These are phyloP conservation scores for Saccharomycodes ludwigii DNA, from an alignment of 805 yeast genomes.

Conservation along the genomic window DNA sequence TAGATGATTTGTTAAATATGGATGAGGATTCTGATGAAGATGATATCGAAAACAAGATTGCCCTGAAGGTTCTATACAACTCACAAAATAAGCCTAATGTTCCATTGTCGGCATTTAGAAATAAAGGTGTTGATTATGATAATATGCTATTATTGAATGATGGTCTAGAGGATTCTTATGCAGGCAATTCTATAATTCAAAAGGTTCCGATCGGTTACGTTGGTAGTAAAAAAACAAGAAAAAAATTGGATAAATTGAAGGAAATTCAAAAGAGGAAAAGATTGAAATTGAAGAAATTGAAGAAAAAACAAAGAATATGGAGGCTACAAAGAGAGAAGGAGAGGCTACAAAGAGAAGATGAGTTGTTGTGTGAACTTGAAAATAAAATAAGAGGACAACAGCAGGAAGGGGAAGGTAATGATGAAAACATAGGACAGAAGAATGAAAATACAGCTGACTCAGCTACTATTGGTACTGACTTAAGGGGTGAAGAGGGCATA, in stretches of 20 bases:
- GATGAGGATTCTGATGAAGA: constrained; percentile 75
- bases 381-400: neutral
- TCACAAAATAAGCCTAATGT: constrained; percentile 48
- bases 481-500: no score
- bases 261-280: constrained; percentile 23
- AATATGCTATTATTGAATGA: constrained; percentile 9
- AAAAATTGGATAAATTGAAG: constrained; percentile 24
- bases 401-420: neutral
- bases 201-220: constrained; percentile 25
- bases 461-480: neutral
- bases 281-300: constrained; percentile 21
- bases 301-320: constrained; percentile 22
- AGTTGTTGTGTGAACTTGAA: neutral
- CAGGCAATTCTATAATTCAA: constrained; percentile 16
- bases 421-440: no score
- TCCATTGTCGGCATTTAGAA: constrained; percentile 85
- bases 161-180: constrained; percentile 18
- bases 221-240: constrained; percentile 24
- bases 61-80: constrained; percentile 26
- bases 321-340: constrained; percentile 21
- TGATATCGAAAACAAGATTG: constrained; percentile 30
- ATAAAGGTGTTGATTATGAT: constrained; percentile 41
- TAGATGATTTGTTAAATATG: constrained; percentile 80
- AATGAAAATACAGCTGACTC: neutral
- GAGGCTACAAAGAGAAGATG: constrained; percentile 13